Evolutionary conservation across 148 eudicot species (phyloP).

Genomic region (Diospyros kaki): DNA sequence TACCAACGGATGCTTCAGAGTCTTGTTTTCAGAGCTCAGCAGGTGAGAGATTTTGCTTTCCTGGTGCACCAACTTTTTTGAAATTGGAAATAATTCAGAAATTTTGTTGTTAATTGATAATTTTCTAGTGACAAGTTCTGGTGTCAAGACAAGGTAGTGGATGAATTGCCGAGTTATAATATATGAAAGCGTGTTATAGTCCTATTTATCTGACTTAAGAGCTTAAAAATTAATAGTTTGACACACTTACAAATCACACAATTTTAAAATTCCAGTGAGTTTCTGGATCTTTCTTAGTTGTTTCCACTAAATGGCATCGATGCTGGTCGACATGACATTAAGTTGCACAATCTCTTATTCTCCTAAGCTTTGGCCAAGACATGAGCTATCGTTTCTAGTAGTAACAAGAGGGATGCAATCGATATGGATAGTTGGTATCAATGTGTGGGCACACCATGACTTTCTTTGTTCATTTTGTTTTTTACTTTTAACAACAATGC

Average conservation of each 20-base stretch:
- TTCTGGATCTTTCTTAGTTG: not conserved
- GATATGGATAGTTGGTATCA: not conserved
- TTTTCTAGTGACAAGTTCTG: not conserved
- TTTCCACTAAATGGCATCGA: not conserved
- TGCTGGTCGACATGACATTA: not conserved
- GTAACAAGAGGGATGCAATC: not conserved
- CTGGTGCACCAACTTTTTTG: not conserved
- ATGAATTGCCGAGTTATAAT: not conserved
- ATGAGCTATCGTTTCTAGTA: not conserved
- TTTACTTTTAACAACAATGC: not conserved
- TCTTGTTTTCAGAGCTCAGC: conserved; percentile 92
- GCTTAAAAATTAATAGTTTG: not conserved
- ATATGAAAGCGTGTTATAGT: not conserved
- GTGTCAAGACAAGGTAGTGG: not conserved
- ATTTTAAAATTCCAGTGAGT: not conserved
- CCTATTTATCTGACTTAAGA: not conserved
- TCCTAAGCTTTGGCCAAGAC: not conserved
- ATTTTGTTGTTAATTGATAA: not conserved
- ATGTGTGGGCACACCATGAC: not conserved
- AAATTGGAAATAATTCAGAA: not conserved
- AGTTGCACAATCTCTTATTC: not conserved
- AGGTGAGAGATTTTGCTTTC: conserved; percentile 38
- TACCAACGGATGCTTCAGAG: conserved; percentile 92
- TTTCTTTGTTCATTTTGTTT: not conserved
- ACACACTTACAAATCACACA: not conserved